These are phyloP conservation scores for Quercus suber DNA, from an alignment of 306 rosid genomes.

Conservation along the genomic window DNA sequence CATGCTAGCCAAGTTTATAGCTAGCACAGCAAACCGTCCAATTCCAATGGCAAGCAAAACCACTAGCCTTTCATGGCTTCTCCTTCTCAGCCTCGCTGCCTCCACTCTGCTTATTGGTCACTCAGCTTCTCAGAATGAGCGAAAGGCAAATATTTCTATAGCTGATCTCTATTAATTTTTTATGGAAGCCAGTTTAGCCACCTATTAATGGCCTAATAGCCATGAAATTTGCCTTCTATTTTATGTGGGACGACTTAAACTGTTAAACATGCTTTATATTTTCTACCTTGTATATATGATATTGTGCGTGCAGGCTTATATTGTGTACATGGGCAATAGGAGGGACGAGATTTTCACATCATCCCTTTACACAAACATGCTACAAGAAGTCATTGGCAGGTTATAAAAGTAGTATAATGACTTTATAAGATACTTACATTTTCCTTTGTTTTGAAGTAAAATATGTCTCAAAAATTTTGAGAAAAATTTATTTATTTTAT, in stretches of 20 bases:
- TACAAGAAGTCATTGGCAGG: conserved; percentile 41
- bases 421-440: too few relatives aligned
- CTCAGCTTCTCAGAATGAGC: conserved; percentile 19
- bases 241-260: neutral
- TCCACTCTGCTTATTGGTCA: conserved; percentile 9
- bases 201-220: neutral
- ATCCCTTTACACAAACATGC: conserved; percentile 24
- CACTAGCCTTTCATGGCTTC: neutral
- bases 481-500: too few relatives aligned
- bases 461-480: too few relatives aligned
- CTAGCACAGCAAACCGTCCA: too few relatives aligned
- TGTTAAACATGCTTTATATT: neutral
- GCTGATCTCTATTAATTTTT: neutral
- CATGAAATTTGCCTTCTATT: neutral
- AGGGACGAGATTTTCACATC: conserved; percentile 12
- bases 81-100: conserved; percentile 11
- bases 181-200: neutral
- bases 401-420: neutral
- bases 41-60: conserved; percentile 11
- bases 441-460: too few relatives aligned
- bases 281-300: neutral
- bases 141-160: conserved; percentile 6
- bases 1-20: too few relatives aligned
- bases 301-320: conserved; percentile 33
- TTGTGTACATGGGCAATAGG: conserved; percentile 39